Evolutionary conservation across 306 rosid genomes (phyloP).

Genomic region (Rosa lucieae): DNA sequence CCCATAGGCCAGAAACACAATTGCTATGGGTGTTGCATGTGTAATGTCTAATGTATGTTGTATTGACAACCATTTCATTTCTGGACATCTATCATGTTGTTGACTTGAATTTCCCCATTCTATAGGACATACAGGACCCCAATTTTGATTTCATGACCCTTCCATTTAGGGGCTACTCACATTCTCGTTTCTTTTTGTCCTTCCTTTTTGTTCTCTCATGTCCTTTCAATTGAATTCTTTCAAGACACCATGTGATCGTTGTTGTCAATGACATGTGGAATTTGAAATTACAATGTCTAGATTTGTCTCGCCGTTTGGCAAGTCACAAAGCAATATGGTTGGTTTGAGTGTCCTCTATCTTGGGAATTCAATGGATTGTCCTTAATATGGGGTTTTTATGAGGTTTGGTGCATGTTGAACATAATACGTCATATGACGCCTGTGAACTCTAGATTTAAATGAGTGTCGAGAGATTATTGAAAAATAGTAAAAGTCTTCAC

Average conservation of each 20-base stretch:
- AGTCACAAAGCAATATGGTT: not conserved
- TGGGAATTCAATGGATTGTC: not conserved
- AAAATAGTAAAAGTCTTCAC: too few relatives aligned
- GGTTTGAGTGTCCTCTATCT: not conserved
- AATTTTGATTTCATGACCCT: not conserved
- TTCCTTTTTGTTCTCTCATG: constrained; percentile 20
- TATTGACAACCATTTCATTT: not conserved
- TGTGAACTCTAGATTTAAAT: too few relatives aligned
- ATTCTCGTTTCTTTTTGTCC: constrained; percentile 17
- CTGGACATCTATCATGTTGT: constrained; percentile 21
- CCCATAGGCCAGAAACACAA: not conserved
- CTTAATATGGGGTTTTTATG: not conserved
- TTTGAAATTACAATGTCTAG: not conserved
- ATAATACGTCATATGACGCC: too few relatives aligned
- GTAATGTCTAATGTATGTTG: constrained; percentile 15
- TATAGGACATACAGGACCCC: constrained; percentile 22
- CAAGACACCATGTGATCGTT: constrained; percentile 12
- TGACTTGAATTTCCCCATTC: constrained; percentile 11
- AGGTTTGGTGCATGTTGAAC: not conserved
- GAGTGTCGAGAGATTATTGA: too few relatives aligned
- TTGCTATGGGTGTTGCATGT: constrained; percentile 3
- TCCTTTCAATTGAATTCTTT: constrained; percentile 3
- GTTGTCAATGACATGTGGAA: constrained; percentile 17
- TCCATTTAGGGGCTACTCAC: constrained; percentile 1
- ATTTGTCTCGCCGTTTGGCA: constrained; percentile 9